phyloP scores from a whole-genome alignment of 768 basidiomycete genomes.

The Solioccasus polychromus region DNA sequence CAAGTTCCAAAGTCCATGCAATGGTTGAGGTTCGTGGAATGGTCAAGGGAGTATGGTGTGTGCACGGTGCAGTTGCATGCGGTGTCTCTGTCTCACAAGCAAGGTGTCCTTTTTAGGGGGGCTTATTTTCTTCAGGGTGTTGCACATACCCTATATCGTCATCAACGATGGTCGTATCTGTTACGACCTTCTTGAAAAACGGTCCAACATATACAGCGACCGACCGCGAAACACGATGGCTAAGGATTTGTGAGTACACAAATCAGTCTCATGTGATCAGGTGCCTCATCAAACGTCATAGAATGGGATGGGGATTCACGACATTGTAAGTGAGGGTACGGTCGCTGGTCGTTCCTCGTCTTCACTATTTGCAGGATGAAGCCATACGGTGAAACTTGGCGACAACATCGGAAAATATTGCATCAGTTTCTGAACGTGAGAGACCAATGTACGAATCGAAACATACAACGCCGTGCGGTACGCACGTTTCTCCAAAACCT shows the following conservation, averaged over 20 bases:
- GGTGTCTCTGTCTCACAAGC: no score
- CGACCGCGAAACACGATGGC: constrained; percentile 3
- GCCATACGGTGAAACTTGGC: no score
- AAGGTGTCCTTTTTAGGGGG: no score
- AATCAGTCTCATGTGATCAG: neutral
- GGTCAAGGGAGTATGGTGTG: constrained; percentile 1
- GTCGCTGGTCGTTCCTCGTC: no score
- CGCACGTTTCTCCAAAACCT: constrained; percentile 1
- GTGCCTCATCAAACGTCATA: no score
- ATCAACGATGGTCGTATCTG: constrained; percentile 1
- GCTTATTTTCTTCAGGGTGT: constrained; percentile 4
- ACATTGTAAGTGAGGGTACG: constrained; percentile 2
- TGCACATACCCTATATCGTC: constrained; percentile 3
- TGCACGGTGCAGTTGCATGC: no score
- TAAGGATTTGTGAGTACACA: neutral
- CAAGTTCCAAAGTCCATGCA: constrained; percentile 3
- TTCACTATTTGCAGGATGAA: no score
- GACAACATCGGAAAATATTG: no score
- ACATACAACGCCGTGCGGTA: constrained; percentile 1
- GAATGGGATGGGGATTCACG: constrained; percentile 7
- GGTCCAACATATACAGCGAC: constrained; percentile 6
- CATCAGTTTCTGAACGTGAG: neutral
- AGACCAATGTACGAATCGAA: neutral
- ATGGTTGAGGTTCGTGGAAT: constrained; percentile 4
- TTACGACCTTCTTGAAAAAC: constrained; percentile 2